These are phyloP conservation scores for Backusella westeae DNA, from an alignment of 192 early-diverging fungal genomes.

Conservation along the genomic window DNA sequence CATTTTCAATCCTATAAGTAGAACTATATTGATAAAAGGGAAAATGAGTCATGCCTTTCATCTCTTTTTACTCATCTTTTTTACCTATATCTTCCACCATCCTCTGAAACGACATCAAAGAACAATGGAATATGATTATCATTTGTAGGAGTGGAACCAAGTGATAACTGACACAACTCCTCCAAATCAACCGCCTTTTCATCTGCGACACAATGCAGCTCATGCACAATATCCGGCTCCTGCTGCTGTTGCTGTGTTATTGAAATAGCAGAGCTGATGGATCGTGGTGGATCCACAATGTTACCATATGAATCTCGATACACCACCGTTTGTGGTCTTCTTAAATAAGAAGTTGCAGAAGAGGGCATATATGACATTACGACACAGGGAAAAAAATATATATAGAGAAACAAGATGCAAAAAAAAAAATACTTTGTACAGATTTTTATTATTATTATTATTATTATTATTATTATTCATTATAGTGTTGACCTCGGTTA, in stretches of 20 bases:
- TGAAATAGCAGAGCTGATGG: conserved; percentile 9
- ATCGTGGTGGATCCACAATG: not conserved
- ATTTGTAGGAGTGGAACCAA: not conserved
- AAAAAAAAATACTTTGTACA: not conserved
- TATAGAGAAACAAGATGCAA: not conserved
- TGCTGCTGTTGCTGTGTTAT: not conserved
- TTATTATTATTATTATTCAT: not conserved
- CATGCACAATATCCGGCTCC: not conserved
- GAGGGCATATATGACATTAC: not conserved
- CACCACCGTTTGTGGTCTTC: not conserved
- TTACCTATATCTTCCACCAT: conserved; percentile 19
- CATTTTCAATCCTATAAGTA: conserved; percentile 14
- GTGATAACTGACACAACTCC: not conserved
- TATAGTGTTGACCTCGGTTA: conserved; percentile 41
- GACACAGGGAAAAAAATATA: not conserved
- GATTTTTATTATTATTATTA: not conserved
- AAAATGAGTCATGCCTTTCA: not conserved
- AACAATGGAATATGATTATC: not conserved
- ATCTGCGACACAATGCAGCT: not conserved
- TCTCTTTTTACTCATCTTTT: not conserved
- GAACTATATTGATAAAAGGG: not conserved
- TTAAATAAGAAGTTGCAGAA: not conserved
- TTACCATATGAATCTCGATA: not conserved
- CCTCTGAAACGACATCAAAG: conserved; percentile 8
- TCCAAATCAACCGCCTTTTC: conserved; percentile 12